Percentiles rank a stretch among this genome's conserved stretches.
Evolutionary conservation across 495 filamentous ascomycete genomes (phyloP).

Genomic region (Antarctomyces pellizariae): DNA sequence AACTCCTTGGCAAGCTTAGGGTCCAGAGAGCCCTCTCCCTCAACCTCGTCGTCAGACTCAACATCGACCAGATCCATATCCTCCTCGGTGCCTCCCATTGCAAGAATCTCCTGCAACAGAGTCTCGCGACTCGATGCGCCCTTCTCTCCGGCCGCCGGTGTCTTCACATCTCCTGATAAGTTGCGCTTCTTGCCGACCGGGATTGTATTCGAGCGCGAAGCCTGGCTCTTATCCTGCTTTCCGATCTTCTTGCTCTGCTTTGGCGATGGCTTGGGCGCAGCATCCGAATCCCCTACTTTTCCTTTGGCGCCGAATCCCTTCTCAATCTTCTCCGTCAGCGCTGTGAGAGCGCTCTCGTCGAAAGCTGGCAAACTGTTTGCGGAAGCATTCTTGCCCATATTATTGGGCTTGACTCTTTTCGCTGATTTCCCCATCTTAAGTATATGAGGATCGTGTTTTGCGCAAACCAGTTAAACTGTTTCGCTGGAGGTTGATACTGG

Average conservation of each 20-base stretch:
- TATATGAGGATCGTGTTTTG: no score
- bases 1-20: conserved; percentile 9
- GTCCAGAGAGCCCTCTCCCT: conserved; percentile 10
- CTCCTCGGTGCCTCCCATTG: conserved; percentile 55
- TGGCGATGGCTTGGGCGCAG: conserved; percentile 8
- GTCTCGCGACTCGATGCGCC: conserved; percentile 9
- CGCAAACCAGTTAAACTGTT: no score
- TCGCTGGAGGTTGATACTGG: no score
- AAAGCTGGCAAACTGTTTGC: conserved; percentile 22
- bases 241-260: conserved; percentile 11
- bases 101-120: conserved; percentile 47
- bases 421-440: no score
- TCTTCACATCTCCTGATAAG: background rate
- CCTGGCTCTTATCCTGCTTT: conserved; percentile 5
- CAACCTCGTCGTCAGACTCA: conserved; percentile 13
- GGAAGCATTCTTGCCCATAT: conserved; percentile 3
- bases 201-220: background rate
- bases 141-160: conserved; percentile 11
- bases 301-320: conserved; percentile 10
- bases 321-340: conserved; percentile 41
- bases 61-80: conserved; percentile 40
- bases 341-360: conserved; percentile 34
- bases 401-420: conserved; percentile 7
- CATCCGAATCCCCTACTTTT: conserved; percentile 8
- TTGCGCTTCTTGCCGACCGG: conserved; percentile 1